Evolutionary conservation across 179 eudicot species (phyloP).

Genomic region (Camellia oleifera): DNA sequence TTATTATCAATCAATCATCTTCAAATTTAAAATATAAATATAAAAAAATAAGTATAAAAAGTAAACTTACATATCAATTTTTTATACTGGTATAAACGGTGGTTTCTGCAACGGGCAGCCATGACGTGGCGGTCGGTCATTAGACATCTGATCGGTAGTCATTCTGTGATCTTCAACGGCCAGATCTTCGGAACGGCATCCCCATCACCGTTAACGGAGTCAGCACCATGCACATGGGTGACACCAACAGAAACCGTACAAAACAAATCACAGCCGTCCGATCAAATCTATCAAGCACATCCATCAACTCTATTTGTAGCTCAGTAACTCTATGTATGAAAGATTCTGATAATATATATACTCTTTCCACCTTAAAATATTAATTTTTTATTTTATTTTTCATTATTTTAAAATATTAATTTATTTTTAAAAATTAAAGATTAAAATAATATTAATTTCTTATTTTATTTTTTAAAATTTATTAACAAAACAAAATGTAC

Average conservation of each 20-base stretch:
- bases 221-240: not conserved
- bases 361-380: too few relatives aligned
- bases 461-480: too few relatives aligned
- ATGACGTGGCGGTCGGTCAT: conserved; percentile 17
- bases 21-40: too few relatives aligned
- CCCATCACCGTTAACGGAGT: conserved; percentile 22
- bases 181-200: conserved; percentile 15
- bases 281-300: conserved; percentile 2
- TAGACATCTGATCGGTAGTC: not conserved
- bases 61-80: too few relatives aligned
- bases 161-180: conserved; percentile 13
- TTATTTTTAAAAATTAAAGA: too few relatives aligned
- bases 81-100: not conserved
- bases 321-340: not conserved
- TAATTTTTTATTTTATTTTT: too few relatives aligned
- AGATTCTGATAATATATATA: conserved; percentile 11
- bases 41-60: too few relatives aligned
- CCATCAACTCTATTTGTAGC: not conserved
- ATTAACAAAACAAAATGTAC: too few relatives aligned
- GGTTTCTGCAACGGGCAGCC: not conserved
- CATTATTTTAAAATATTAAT: too few relatives aligned
- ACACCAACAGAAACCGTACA: conserved; percentile 9
- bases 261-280: conserved; percentile 34
- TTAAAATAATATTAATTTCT: too few relatives aligned
- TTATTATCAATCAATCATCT: too few relatives aligned